Evolutionary conservation across 2,329 filamentous ascomycete species (phyloP).

Genomic region (Beauveria varroae): DNA sequence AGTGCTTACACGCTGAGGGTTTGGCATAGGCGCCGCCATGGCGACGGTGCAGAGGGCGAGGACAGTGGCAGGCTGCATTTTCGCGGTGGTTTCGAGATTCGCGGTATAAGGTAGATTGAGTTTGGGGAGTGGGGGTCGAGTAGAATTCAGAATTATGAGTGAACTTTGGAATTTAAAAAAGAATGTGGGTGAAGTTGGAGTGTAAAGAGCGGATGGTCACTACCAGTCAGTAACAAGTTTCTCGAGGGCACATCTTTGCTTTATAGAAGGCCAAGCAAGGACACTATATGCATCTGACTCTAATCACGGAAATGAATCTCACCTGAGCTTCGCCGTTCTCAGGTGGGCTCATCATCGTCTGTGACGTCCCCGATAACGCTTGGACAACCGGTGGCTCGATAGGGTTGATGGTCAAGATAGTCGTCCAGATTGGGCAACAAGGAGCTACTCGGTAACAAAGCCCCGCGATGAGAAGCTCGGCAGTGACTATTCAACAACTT

Average conservation of each 20-base stretch:
- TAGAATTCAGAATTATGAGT: background rate
- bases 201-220: background rate
- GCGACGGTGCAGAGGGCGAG: background rate
- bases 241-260: background rate
- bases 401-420: background rate
- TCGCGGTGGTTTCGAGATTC: too few relatives aligned
- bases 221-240: background rate
- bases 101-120: too few relatives aligned
- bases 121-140: too few relatives aligned
- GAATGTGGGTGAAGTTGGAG: background rate
- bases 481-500: too few relatives aligned
- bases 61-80: background rate
- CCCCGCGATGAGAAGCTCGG: too few relatives aligned
- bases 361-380: background rate
- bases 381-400: background rate
- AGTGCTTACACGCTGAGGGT: background rate
- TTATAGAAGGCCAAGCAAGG: background rate
- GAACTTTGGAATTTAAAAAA: background rate
- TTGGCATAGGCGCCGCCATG: background rate
- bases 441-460: background rate
- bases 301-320: background rate
- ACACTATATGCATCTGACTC: too few relatives aligned
- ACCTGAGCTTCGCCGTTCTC: background rate
- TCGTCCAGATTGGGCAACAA: background rate
- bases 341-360: background rate